A percentile compares a stretch with the other conserved stretches of the same genome.
Evolutionary conservation across 192 early-diverging fungal species (phyloP).

Genomic region (Coemansia sp.): DNA sequence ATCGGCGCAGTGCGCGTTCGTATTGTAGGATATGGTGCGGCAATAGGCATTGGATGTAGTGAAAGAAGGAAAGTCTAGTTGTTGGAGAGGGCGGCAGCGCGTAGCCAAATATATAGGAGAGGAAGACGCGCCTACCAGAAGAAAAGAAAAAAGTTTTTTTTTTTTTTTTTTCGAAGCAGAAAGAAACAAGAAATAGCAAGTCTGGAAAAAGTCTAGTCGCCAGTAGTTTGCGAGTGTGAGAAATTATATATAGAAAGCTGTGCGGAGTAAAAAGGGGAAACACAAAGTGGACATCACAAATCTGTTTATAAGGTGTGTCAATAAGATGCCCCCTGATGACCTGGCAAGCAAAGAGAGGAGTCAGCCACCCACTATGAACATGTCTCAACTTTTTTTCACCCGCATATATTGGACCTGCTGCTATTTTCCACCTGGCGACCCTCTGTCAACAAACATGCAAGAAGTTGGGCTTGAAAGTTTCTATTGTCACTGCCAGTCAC

Average conservation of each 20-base stretch:
- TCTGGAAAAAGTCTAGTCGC: background rate
- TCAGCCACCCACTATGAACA: conserved; percentile 7
- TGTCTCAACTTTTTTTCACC: background rate
- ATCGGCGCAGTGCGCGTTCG: conserved; percentile 35
- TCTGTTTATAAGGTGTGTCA: background rate
- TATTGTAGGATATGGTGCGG: conserved; percentile 10
- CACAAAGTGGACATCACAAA: background rate
- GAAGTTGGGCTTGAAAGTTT: background rate
- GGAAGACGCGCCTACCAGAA: background rate
- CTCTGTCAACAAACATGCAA: background rate
- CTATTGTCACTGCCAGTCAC: background rate
- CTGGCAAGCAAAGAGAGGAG: background rate
- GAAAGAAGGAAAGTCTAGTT: background rate
- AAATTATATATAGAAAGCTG: background rate
- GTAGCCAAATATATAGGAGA: conserved; percentile 12
- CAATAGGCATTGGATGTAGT: conserved; percentile 7
- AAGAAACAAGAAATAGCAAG: conserved; percentile 15
- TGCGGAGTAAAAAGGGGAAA: background rate
- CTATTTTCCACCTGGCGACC: background rate
- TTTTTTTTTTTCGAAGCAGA: background rate
- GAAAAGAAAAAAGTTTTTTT: background rate
- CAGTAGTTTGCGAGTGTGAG: background rate
- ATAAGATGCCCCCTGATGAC: background rate
- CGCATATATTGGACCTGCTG: conserved; percentile 3
- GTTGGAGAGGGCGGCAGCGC: background rate